A percentile compares a stretch with the other conserved stretches of the same genome.
These are phyloP conservation scores for Trichosporon ovoides DNA, from an alignment of 1,284 basidiomycete genomes.

Conservation along the genomic window DNA sequence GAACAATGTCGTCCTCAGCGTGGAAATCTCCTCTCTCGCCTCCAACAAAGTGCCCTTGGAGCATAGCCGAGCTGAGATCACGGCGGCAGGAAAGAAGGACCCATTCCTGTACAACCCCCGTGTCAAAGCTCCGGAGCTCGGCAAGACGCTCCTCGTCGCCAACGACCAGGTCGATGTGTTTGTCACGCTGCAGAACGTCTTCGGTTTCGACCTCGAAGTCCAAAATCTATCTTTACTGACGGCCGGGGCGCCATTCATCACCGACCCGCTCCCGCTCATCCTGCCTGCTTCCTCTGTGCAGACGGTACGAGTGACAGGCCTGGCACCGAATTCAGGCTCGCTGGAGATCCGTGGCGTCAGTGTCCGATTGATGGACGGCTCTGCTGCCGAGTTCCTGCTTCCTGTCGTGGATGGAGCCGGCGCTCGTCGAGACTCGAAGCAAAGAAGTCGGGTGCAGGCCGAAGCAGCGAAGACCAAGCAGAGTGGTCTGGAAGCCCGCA, in stretches of 20 bases:
- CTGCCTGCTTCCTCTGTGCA: conserved; percentile 72
- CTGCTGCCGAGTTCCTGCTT: conserved; percentile 65
- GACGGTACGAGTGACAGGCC: conserved; percentile 65
- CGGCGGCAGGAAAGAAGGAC: conserved; percentile 52
- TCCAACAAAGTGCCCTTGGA: conserved; percentile 66
- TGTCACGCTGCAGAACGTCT: conserved; percentile 83
- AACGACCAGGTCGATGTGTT: conserved; percentile 76
- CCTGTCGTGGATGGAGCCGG: conserved; percentile 69
- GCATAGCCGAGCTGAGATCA: conserved; percentile 51
- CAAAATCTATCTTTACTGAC: conserved; percentile 79
- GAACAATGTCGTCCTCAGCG: conserved; percentile 66
- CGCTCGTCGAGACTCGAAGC: conserved; percentile 54
- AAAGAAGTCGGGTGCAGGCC: conserved; percentile 50
- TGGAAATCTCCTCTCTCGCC: conserved; percentile 73
- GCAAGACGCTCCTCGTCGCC: conserved; percentile 67
- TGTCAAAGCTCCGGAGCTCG: conserved; percentile 52
- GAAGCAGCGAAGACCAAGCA: conserved; percentile 47
- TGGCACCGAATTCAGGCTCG: conserved; percentile 61
- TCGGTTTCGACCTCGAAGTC: conserved; percentile 81
- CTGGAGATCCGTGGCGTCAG: conserved; percentile 71
- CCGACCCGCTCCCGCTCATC: conserved; percentile 57
- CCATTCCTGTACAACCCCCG: conserved; percentile 86
- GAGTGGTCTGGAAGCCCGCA: conserved; percentile 33
- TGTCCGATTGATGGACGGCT: conserved; percentile 69
- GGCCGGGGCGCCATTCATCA: conserved; percentile 69